Conservation (phyloP, 306 rosid species). For the Astragalus glycyphyllos region DNA sequence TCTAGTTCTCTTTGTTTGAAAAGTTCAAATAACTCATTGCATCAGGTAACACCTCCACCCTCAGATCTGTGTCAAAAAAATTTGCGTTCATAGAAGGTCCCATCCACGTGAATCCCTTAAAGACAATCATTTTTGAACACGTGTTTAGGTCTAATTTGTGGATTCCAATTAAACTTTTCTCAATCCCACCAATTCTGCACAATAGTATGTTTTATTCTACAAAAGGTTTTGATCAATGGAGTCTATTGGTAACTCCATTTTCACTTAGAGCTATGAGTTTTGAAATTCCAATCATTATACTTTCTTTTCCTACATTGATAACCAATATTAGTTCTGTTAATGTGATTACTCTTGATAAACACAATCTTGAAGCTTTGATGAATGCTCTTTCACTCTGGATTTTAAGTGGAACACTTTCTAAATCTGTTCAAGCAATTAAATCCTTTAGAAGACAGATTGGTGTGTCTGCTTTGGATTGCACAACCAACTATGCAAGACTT, state of each 20-base stretch:
- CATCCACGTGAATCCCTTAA: too few species aligned
- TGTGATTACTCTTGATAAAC: conserved; percentile 68
- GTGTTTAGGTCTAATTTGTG: too few species aligned
- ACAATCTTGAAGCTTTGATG: conserved; percentile 80
- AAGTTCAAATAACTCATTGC: too few species aligned
- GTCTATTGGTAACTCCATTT: conserved; percentile 53
- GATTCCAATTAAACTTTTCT: too few species aligned
- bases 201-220: too few species aligned
- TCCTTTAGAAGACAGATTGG: conserved; percentile 82
- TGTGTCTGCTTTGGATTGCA: conserved; percentile 83
- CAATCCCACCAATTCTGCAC: too few species aligned
- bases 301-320: conserved; percentile 75
- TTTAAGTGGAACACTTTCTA: conserved; percentile 85
- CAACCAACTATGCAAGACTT: conserved; percentile 77
- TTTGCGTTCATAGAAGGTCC: too few species aligned
- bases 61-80: too few species aligned
- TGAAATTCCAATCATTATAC: conserved; percentile 78
- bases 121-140: too few species aligned
- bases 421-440: conserved; percentile 74
- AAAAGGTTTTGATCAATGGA: too few species aligned
- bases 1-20: too few species aligned
- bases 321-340: conserved; percentile 84
- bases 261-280: conserved; percentile 86
- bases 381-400: conserved; percentile 75
- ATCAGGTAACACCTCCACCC: too few species aligned